Conservation (phyloP, 2,329 filamentous ascomycete species). For the Claviceps purpurea region DNA sequence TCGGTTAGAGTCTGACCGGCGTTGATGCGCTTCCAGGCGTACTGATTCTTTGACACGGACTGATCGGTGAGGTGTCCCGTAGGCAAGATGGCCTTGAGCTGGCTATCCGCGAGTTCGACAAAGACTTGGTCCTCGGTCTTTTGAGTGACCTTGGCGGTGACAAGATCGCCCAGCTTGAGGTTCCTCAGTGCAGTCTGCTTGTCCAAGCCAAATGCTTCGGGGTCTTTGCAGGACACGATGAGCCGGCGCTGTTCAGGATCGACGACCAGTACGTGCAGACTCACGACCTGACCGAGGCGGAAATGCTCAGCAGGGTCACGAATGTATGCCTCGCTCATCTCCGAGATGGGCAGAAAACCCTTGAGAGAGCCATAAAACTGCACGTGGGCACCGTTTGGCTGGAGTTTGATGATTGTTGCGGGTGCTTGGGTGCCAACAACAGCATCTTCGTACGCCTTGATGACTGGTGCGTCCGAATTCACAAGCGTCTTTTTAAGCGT, state of each 20-base stretch:
- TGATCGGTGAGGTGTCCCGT: conserved; percentile 76
- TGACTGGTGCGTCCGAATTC: conserved; percentile 71
- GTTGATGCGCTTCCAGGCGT: conserved; percentile 65
- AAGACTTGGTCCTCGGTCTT: conserved; percentile 66
- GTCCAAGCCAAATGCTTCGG: conserved; percentile 58
- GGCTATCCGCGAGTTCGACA: conserved; percentile 60
- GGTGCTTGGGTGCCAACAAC: conserved; percentile 63
- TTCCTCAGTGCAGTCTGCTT: conserved; percentile 65
- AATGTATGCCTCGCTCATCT: conserved; percentile 98
- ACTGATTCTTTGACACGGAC: conserved; percentile 62
- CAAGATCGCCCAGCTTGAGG: conserved; percentile 58
- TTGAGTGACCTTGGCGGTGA: conserved; percentile 68
- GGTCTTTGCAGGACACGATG: conserved; percentile 87
- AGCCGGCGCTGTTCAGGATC: conserved; percentile 59
- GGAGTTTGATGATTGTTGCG: conserved; percentile 75
- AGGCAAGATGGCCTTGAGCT: conserved; percentile 65
- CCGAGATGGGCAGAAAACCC: conserved; percentile 81
- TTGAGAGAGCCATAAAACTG: conserved; percentile 79
- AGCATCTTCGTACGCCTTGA: conserved; percentile 66
- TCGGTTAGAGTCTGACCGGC: conserved; percentile 74
- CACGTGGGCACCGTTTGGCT: conserved; percentile 68
- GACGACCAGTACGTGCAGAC: conserved; percentile 73
- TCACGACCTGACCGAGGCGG: conserved; percentile 78
- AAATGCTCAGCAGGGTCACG: conserved; percentile 83
- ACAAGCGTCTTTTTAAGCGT: conserved; percentile 92